These are phyloP conservation scores for Penicillium longicatenatum DNA, from an alignment of 495 filamentous ascomycete genomes.

Conservation along the genomic window DNA sequence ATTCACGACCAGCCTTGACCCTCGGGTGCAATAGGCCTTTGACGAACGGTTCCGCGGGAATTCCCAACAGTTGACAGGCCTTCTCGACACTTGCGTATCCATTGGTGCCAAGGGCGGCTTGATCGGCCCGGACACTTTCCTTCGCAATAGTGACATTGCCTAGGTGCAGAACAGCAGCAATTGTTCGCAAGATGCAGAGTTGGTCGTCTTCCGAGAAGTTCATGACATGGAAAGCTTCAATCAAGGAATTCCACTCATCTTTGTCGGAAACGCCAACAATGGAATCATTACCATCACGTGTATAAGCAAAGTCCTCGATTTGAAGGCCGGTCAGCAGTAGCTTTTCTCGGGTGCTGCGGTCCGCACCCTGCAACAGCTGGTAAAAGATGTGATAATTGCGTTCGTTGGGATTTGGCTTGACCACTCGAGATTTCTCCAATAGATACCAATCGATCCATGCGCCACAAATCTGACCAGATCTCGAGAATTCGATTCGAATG, in stretches of 20 bases:
- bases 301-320: conserved; percentile 89
- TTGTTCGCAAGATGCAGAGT: conserved; percentile 75
- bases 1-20: conserved; percentile 94
- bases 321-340: conserved; percentile 72
- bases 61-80: conserved; percentile 83
- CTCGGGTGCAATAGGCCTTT: conserved; percentile 87
- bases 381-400: conserved; percentile 99
- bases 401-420: conserved; percentile 81
- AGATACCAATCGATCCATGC: conserved; percentile 99
- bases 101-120: conserved; percentile 78
- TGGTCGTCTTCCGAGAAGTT: conserved; percentile 89
- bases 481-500: conserved; percentile 94
- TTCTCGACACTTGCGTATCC: conserved; percentile 69
- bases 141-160: conserved; percentile 88
- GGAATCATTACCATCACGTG: conserved; percentile 81
- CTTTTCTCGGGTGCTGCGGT: conserved; percentile 67
- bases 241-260: conserved; percentile 85
- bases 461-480: conserved; percentile 88
- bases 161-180: conserved; percentile 89
- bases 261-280: conserved; percentile 89
- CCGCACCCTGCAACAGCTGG: conserved; percentile 85
- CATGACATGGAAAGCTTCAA: conserved; percentile 96
- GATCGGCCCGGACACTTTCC: conserved; percentile 87
- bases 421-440: conserved; percentile 93
- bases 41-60: conserved; percentile 79